Conservation (phyloP, 805 yeast species). For the Clavispora carvajalis region DNA sequence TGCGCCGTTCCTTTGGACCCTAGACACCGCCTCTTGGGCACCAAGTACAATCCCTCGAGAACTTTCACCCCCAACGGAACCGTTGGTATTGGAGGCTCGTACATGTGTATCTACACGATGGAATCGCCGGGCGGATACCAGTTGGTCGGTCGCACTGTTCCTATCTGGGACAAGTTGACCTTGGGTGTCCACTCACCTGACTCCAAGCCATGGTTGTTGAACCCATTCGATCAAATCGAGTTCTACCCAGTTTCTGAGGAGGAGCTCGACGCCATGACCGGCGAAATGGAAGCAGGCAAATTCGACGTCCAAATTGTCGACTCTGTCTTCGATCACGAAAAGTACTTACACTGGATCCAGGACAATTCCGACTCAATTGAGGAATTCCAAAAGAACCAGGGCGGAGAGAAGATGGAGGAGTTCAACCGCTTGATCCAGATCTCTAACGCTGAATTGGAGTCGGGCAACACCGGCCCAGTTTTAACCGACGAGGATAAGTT, state of each 20-base stretch:
- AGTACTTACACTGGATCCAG: slow-evolving; percentile 74
- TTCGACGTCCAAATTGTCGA: slow-evolving; percentile 72
- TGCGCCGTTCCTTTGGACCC: slow-evolving; percentile 98
- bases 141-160: slow-evolving; percentile 92
- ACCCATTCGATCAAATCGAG: slow-evolving; percentile 92
- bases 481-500: slow-evolving; percentile 47
- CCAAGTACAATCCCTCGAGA: slow-evolving; percentile 94
- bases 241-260: slow-evolving; percentile 88
- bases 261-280: slow-evolving; percentile 67
- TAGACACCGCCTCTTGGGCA: slow-evolving; percentile 84
- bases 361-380: slow-evolving; percentile 69
- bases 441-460: slow-evolving; percentile 67
- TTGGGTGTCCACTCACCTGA: slow-evolving; percentile 58
- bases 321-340: slow-evolving; percentile 74
- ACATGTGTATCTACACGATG: slow-evolving; percentile 98
- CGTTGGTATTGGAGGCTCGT: slow-evolving; percentile 98
- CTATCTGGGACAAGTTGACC: slow-evolving; percentile 93
- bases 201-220: slow-evolving; percentile 78
- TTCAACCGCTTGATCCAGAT: slow-evolving; percentile 78
- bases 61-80: slow-evolving; percentile 95
- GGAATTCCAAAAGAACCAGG: slow-evolving; percentile 59
- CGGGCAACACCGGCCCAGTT: slow-evolving; percentile 41
- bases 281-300: slow-evolving; percentile 74
- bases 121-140: slow-evolving; percentile 99
- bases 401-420: slow-evolving; percentile 79